A percentile compares a stretch with the other conserved stretches of the same genome.
Evolutionary conservation across 2,329 filamentous ascomycete genomes (phyloP).

Genomic region (Penicillium capsulatum): DNA sequence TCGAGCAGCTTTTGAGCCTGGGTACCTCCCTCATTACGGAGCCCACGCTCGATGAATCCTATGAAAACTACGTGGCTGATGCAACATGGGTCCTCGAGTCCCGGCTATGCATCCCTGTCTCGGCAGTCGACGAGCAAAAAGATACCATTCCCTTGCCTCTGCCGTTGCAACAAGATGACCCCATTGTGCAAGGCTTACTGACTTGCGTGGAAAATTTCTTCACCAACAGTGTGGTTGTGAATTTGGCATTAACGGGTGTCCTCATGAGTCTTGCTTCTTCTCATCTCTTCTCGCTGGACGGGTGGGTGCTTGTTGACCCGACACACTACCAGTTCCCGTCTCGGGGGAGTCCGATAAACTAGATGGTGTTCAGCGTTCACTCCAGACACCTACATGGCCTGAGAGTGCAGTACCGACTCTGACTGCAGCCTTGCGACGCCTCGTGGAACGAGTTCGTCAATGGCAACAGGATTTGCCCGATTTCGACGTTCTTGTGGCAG

Average conservation of each 20-base stretch:
- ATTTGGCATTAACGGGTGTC: slow-evolving; percentile 79
- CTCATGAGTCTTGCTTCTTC: slow-evolving; percentile 80
- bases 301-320: slow-evolving; percentile 80
- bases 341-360: slow-evolving; percentile 30
- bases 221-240: slow-evolving; percentile 84
- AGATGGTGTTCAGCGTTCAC: slow-evolving; percentile 27
- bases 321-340: slow-evolving; percentile 48
- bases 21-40: slow-evolving; percentile 38
- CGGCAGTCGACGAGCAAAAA: slow-evolving; percentile 25
- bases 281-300: slow-evolving; percentile 76
- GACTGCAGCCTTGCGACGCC: slow-evolving; percentile 54
- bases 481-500: slow-evolving; percentile 66
- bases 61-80: slow-evolving; percentile 43
- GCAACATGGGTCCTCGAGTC: slow-evolving; percentile 51
- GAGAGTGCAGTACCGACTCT: slow-evolving; percentile 46
- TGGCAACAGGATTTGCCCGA: slow-evolving; percentile 64
- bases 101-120: slow-evolving; percentile 31
- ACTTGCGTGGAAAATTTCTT: slow-evolving; percentile 73
- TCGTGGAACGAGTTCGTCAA: slow-evolving; percentile 59
- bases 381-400: slow-evolving; percentile 47
- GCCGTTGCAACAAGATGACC: slow-evolving; percentile 62
- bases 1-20: slow-evolving; percentile 37
- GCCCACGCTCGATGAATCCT: slow-evolving; percentile 40
- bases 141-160: slow-evolving; percentile 60
- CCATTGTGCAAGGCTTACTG: slow-evolving; percentile 51